These are phyloP conservation scores for Heterobasidion occidentale DNA, from an alignment of 1,284 basidiomycete genomes.

Conservation along the genomic window DNA sequence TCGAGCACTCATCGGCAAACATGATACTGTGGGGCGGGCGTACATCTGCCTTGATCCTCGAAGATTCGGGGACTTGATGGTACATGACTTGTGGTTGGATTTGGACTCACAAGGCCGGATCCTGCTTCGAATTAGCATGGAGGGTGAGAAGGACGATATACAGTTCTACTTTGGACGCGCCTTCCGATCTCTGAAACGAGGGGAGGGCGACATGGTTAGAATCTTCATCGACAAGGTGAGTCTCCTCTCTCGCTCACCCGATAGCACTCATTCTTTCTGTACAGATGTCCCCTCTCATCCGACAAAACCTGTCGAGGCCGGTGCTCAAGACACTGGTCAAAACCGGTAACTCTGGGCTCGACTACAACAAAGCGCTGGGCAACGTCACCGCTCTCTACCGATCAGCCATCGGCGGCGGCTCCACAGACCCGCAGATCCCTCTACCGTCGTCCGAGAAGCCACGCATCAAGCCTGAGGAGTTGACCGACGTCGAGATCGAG, in stretches of 20 bases:
- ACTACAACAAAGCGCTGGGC: slow-evolving; percentile 80
- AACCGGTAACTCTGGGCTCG: slow-evolving; percentile 49
- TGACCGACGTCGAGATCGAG: slow-evolving; percentile 93
- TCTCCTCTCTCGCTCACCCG: slow-evolving; percentile 2
- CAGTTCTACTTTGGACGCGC: slow-evolving; percentile 97
- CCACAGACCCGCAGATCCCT: slow-evolving; percentile 72
- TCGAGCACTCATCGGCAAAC: slow-evolving; percentile 82
- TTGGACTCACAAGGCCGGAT: slow-evolving; percentile 86
- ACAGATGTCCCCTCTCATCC: slow-evolving; percentile 92
- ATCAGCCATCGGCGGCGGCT: slow-evolving; percentile 55
- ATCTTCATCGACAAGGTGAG: slow-evolving; percentile 94
- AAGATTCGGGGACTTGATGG: slow-evolving; percentile 83
- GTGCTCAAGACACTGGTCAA: slow-evolving; percentile 77
- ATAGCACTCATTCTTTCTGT: background rate
- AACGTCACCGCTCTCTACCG: slow-evolving; percentile 79
- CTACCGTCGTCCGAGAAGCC: slow-evolving; percentile 66
- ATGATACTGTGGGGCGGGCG: slow-evolving; percentile 86
- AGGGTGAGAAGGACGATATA: slow-evolving; percentile 97
- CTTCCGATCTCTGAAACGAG: slow-evolving; percentile 90
- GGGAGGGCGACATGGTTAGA: slow-evolving; percentile 93
- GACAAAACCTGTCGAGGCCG: slow-evolving; percentile 78
- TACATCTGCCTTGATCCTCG: slow-evolving; percentile 90
- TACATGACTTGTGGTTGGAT: slow-evolving; percentile 90
- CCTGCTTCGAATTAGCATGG: slow-evolving; percentile 91
- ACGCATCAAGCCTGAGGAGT: slow-evolving; percentile 60